A percentile compares a stretch with the other conserved stretches of the same genome.
Evolutionary conservation across 139 green algal species (phyloP).

Genomic region (Chlorella vulgaris): DNA sequence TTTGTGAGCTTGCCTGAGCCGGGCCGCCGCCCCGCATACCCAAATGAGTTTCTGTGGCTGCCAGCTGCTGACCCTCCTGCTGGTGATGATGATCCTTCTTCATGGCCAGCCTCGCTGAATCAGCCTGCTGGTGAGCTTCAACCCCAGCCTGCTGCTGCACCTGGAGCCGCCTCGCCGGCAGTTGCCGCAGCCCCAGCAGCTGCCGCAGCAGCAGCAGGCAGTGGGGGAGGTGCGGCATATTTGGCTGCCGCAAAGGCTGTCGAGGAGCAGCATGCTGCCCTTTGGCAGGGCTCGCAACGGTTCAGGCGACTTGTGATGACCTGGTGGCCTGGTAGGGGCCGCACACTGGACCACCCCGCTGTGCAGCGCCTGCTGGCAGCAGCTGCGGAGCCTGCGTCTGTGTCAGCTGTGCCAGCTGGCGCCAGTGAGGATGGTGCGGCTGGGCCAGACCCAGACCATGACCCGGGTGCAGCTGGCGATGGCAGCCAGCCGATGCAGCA

Average conservation of each 20-base stretch:
- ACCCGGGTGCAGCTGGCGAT: no score
- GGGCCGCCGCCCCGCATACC: background rate
- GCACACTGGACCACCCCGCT: slow-evolving; percentile 25
- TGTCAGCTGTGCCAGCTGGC: background rate
- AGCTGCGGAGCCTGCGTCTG: background rate
- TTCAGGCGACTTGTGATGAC: slow-evolving; percentile 11
- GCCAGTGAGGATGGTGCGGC: no score
- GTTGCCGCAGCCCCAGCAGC: no score
- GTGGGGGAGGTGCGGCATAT: background rate
- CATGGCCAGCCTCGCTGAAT: background rate
- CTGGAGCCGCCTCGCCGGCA: no score
- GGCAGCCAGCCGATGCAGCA: background rate
- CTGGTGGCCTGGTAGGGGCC: slow-evolving; percentile 38
- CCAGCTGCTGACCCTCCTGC: no score
- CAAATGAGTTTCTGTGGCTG: slow-evolving; percentile 23
- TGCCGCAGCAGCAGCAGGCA: background rate
- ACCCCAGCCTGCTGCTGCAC: no score
- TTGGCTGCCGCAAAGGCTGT: no score
- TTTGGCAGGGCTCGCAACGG: background rate
- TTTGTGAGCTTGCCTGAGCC: slow-evolving; percentile 34
- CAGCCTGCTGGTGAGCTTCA: no score
- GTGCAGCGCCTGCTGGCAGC: slow-evolving; percentile 30
- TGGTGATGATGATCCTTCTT: no score
- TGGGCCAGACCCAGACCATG: no score
- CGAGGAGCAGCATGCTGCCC: background rate